Evolutionary conservation across 1,284 basidiomycete species (phyloP).

Genomic region (Thecaphora frezii): DNA sequence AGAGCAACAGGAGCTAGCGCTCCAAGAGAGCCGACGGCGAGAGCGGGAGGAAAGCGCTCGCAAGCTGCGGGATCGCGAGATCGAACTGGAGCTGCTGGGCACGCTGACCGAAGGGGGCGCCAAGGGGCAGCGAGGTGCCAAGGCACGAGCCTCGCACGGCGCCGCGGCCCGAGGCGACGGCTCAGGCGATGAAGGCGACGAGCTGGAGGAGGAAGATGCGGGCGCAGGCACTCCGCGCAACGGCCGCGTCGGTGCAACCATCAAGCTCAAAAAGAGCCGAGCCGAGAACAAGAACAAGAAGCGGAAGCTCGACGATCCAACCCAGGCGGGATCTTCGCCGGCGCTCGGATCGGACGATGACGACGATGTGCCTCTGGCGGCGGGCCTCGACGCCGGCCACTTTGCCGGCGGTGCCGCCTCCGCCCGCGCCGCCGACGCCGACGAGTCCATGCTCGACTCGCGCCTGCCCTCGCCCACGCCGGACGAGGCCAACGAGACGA

Average conservation of each 20-base stretch:
- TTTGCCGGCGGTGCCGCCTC: slow-evolving; percentile 16
- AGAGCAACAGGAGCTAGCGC: slow-evolving; percentile 30
- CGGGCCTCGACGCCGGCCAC: no score
- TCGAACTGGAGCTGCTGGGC: slow-evolving; percentile 52
- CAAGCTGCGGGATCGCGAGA: slow-evolving; percentile 43
- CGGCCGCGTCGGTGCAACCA: slow-evolving; percentile 21
- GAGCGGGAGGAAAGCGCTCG: slow-evolving; percentile 29
- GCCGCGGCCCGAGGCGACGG: slow-evolving; percentile 4
- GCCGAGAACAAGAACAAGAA: slow-evolving; percentile 32
- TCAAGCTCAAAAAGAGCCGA: neutral
- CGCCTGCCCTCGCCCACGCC: slow-evolving; percentile 27
- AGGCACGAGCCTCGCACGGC: no score
- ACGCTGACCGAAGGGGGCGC: slow-evolving; percentile 35
- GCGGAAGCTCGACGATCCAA: slow-evolving; percentile 17
- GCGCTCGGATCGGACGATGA: slow-evolving; percentile 21
- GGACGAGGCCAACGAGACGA: slow-evolving; percentile 24
- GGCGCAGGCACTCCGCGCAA: slow-evolving; percentile 8
- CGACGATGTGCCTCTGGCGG: slow-evolving; percentile 6
- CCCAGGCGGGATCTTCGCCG: slow-evolving; percentile 18
- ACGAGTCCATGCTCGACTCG: slow-evolving; percentile 26
- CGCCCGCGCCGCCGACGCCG: neutral
- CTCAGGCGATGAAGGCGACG: slow-evolving; percentile 26
- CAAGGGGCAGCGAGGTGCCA: slow-evolving; percentile 11
- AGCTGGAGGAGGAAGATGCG: slow-evolving; percentile 26
- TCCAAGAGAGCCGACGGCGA: slow-evolving; percentile 2